A percentile compares a stretch with the other conserved stretches of the same genome.
Conservation (phyloP, 1,284 basidiomycete species). For the Pterulicium gracile region DNA sequence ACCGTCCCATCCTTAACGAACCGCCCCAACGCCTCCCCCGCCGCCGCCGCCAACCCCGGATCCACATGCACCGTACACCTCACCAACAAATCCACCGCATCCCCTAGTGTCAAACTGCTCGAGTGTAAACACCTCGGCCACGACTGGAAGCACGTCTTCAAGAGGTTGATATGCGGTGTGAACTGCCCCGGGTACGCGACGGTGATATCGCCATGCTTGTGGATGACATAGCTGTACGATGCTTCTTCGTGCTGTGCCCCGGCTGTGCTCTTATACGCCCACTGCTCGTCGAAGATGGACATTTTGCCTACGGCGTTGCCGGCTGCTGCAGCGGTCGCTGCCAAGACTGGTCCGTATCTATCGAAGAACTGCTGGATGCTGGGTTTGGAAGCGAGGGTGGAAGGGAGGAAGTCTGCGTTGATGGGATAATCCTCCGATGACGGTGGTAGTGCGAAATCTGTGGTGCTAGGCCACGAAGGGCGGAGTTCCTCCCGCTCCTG, state of each 20-base stretch:
- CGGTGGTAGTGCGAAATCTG: constrained; percentile 58
- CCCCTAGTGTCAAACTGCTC: constrained; percentile 36
- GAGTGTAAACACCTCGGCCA: constrained; percentile 76
- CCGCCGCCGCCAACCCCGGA: constrained; percentile 59
- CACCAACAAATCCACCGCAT: constrained; percentile 74
- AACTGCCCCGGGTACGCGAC: constrained; percentile 64
- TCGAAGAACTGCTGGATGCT: constrained; percentile 75
- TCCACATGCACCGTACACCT: constrained; percentile 81
- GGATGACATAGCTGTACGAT: constrained; percentile 47
- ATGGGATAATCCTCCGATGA: constrained; percentile 59
- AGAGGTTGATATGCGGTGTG: constrained; percentile 58
- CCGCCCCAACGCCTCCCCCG: constrained; percentile 60
- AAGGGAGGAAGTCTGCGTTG: constrained; percentile 52
- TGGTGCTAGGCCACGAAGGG: constrained; percentile 68
- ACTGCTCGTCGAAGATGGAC: constrained; percentile 80
- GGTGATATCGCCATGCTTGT: constrained; percentile 54
- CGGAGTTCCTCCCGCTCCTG: constrained; percentile 63
- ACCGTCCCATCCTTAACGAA: constrained; percentile 48
- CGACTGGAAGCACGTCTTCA: constrained; percentile 74
- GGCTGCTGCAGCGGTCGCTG: constrained; percentile 53
- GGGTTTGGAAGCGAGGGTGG: constrained; percentile 43
- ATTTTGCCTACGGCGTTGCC: constrained; percentile 65
- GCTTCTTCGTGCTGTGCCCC: constrained; percentile 49
- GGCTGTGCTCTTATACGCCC: constrained; percentile 34
- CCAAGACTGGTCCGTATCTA: constrained; percentile 51